Percentiles rank a stretch among this genome's conserved stretches.
Evolutionary conservation across 805 yeast genomes (phyloP).

Genomic region (Wickerhamiella kazuoi): DNA sequence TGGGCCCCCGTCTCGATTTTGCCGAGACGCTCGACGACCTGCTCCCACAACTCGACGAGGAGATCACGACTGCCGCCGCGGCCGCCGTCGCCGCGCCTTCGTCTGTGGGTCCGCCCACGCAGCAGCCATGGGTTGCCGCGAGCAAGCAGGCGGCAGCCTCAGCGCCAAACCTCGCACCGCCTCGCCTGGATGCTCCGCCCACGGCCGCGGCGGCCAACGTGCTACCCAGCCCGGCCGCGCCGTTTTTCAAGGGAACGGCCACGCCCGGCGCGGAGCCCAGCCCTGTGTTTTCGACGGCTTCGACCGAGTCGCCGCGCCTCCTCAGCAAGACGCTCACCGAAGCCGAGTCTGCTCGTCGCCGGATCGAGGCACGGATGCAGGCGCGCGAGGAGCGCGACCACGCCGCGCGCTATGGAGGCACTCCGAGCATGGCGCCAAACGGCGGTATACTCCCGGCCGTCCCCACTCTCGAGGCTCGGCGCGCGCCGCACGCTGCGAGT

Average conservation of each 20-base stretch:
- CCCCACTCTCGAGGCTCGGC: background rate
- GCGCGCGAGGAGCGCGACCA: background rate
- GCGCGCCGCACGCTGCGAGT: background rate
- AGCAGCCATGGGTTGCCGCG: too few species aligned
- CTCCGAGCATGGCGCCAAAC: background rate
- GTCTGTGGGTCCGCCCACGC: background rate
- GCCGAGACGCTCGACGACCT: background rate
- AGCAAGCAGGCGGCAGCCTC: background rate
- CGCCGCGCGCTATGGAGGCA: background rate
- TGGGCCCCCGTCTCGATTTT: constrained; percentile 5
- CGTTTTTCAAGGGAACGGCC: background rate
- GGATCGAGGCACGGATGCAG: background rate
- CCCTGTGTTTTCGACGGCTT: background rate
- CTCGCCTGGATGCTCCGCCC: background rate
- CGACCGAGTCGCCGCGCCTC: constrained; percentile 1
- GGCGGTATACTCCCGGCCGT: background rate
- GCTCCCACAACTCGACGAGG: background rate
- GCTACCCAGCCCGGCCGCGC: background rate
- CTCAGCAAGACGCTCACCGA: constrained; percentile 2
- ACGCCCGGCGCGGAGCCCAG: background rate
- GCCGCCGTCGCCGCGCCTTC: background rate
- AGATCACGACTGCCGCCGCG: background rate
- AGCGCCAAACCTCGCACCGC: background rate
- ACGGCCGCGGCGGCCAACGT: background rate
- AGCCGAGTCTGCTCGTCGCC: constrained; percentile 3